Conservation (phyloP, 305 asterid genomes). For the Stenogyne calaminthoides region DNA sequence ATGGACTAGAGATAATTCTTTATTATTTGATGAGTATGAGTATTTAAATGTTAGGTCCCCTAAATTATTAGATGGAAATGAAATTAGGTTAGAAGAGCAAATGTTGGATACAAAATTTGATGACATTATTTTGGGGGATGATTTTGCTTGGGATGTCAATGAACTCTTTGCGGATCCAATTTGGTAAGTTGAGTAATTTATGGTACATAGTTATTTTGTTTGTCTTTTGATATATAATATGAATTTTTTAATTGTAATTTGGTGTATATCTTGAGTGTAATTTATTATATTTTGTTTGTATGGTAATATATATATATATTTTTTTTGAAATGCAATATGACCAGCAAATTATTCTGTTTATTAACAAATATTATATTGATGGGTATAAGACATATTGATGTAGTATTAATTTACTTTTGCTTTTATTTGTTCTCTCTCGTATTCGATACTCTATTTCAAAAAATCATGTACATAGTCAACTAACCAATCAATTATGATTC, state of each 20-base stretch:
- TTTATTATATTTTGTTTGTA: neutral
- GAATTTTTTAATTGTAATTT: neutral
- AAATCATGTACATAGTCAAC: too few relatives aligned
- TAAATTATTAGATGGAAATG: conserved; percentile 43
- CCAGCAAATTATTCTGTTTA: too few relatives aligned
- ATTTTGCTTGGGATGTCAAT: conserved; percentile 57
- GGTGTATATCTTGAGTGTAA: too few relatives aligned
- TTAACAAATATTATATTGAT: too few relatives aligned
- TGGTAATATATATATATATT: too few relatives aligned
- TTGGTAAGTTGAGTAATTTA: neutral
- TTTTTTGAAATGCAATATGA: too few relatives aligned
- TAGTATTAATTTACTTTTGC: too few relatives aligned
- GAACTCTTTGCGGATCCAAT: conserved; percentile 25
- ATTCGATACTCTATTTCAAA: too few relatives aligned
- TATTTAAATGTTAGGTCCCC: conserved; percentile 46
- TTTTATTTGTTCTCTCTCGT: too few relatives aligned
- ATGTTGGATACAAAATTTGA: conserved; percentile 31
- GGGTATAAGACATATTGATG: too few relatives aligned
- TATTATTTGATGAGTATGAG: conserved; percentile 47
- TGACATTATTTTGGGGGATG: conserved; percentile 27
- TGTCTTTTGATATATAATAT: neutral
- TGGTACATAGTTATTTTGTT: neutral
- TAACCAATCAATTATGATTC: too few relatives aligned
- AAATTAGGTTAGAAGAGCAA: conserved; percentile 18
- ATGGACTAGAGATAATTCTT: conserved; percentile 7